Evolutionary conservation across 2,329 filamentous ascomycete genomes (phyloP), one percentile per base, ranked within the genome.

Genomic region (Calonectria ilicicola): DNA sequence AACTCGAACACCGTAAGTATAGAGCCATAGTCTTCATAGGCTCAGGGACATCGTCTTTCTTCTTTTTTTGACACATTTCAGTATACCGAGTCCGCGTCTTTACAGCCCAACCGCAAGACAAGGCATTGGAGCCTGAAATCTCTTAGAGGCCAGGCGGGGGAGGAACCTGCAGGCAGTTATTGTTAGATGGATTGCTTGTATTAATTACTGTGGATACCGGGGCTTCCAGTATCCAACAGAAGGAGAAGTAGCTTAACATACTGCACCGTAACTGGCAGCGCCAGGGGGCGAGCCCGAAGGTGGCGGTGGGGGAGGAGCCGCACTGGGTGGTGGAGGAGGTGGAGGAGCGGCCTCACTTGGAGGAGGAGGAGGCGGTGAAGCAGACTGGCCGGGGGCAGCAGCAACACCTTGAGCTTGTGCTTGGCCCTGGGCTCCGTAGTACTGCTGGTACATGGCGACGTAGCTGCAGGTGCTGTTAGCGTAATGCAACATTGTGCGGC

Each of bases 391-490:
- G 44, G 88, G 84, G 68, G 79, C 81, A 35, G 76, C 77, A 42
- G 76, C 82, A 72, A 87, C 83, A 74, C 75, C 87, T 78, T 90
- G 89, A 17, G 86, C 86, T 78, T 90, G 89, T 17, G 86, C 86
- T 53, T 84, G 82, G 17, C 77, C 80, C 63, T 84, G 82, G 65
- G 87, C 87, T 21, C 89, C 89, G 76, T 91, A 91, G 78, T 93
- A 93, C 79, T 94, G 92, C 80, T 94, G 92, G 78, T 95, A 95
- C 84, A 94, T 93, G 78, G 94, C 92, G 75, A 90, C 86, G 77
- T 93, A 93, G 51, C 88, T 90, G 73, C 66, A 44, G 49, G 29
- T 46, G 21, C 53, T 56, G 74, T 83, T 77, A 82, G 80, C 72
- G 26, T 67, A 21, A 42, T 49, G 19, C n/a, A 23, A 32, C 14